Evolutionary conservation across 768 basidiomycete genomes (phyloP), one percentile per base, ranked within the genome.

Genomic region (Termitomyces sp.): DNA sequence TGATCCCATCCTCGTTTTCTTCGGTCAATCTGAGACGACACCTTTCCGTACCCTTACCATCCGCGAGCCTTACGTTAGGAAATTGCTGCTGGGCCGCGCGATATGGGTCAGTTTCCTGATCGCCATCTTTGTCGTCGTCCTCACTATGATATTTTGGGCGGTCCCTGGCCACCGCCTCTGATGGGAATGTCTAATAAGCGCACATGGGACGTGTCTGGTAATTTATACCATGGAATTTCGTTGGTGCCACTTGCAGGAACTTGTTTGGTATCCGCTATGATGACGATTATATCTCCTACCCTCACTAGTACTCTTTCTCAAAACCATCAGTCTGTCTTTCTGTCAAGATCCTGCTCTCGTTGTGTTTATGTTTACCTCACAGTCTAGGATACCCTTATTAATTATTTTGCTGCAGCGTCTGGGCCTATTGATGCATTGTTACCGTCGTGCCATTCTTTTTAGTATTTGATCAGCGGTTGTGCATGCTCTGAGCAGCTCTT

Each of bases 41-140:
- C 95, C 96, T 2, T 98, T 98, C 85, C 87, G 91, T 56, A 93
- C 92, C 5, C 87, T 98, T 53, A 82, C 80, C 43, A 94, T 99
- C 56, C 86, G 88, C 53, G 96, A 99, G 71, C 90, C 90, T 27
- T 98, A 98, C 69, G 95, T 99, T 64, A 86, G 84, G 74, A 95
- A 92, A 70, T 79, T 99, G 14, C 80, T 98, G 8, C 68, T 92
- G 18, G 90, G 93, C 10, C 87, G 97, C 34, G 92, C 95, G 8
- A 82, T 96, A 56, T 97, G 94, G 93, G 92, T 98, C 55, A 81
- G 82, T 47, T 76, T 91, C 36, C 79, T 96, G 36, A 90, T 95
- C 43, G 81, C 87, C 9, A 77, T 82, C 42, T 83, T 91, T 60
- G 86, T 90, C 55, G 84, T 87, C 18, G 88, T 85, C 10, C 75